Conservation (phyloP, 2,329 filamentous ascomycete species). For the Fusarium coicis region DNA sequence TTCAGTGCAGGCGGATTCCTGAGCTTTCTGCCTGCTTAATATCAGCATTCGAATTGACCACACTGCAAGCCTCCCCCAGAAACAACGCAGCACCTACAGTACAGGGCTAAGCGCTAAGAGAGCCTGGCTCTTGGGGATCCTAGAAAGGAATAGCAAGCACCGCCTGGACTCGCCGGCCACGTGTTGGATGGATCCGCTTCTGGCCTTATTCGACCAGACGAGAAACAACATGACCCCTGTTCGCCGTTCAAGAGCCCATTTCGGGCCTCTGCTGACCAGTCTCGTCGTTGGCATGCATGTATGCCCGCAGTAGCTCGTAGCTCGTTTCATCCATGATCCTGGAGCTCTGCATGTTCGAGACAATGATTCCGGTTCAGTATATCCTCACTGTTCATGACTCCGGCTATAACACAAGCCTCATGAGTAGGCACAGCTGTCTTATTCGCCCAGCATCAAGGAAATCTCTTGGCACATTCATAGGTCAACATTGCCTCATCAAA, state of each 20-base stretch:
- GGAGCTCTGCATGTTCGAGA: slow-evolving; percentile 9
- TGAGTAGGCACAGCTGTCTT: neutral
- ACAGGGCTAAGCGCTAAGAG: slow-evolving; percentile 26
- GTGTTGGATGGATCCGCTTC: slow-evolving; percentile 42
- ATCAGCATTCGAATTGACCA: neutral
- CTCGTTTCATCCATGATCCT: slow-evolving; percentile 20
- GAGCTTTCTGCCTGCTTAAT: slow-evolving; percentile 8
- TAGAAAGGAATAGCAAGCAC: slow-evolving; percentile 21
- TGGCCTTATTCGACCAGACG: slow-evolving; percentile 38
- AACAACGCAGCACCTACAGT: slow-evolving; percentile 17
- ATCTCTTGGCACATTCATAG: neutral
- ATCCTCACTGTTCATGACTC: slow-evolving; percentile 4
- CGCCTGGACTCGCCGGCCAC: slow-evolving; percentile 36
- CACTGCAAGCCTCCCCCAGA: neutral
- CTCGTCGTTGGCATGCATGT: slow-evolving; percentile 8
- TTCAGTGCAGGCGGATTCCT: neutral
- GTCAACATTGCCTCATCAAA: neutral
- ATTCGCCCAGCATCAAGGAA: neutral
- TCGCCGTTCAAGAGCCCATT: slow-evolving; percentile 29
- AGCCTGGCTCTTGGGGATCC: neutral
- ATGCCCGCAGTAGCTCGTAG: neutral
- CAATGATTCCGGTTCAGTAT: slow-evolving; percentile 17
- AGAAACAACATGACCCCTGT: slow-evolving; percentile 35
- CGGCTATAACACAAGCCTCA: neutral
- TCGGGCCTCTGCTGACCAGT: slow-evolving; percentile 25